A percentile compares a stretch with the other conserved stretches of the same genome.
Conservation (phyloP, 2,329 filamentous ascomycete genomes). For the Pestalotiopsis sp. region DNA sequence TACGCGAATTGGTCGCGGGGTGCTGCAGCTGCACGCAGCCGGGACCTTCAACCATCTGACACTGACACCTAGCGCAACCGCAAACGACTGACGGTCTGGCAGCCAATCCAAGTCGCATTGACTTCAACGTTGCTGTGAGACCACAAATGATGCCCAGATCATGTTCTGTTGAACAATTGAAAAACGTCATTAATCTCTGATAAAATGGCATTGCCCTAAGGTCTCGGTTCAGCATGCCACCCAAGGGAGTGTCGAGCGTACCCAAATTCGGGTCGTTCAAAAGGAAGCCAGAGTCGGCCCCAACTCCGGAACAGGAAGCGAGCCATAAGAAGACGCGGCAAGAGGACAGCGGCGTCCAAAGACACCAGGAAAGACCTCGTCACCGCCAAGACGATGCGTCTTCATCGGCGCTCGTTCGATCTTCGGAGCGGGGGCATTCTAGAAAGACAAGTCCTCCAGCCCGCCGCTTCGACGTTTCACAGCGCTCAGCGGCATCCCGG, state of each 20-base stretch:
- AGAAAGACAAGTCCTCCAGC: neutral
- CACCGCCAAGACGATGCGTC: neutral
- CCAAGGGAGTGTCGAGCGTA: slow-evolving; percentile 39
- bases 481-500: slow-evolving; percentile 16
- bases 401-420: neutral
- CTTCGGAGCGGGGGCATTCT: neutral
- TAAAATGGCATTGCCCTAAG: neutral
- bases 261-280: slow-evolving; percentile 80
- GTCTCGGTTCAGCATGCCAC: slow-evolving; percentile 23
- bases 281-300: slow-evolving; percentile 40
- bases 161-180: no score
- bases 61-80: no score
- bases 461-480: slow-evolving; percentile 14
- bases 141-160: no score
- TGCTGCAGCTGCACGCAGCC: no score
- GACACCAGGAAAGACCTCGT: neutral
- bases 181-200: neutral
- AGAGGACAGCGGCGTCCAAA: neutral
- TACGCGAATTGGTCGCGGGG: no score
- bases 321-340: neutral
- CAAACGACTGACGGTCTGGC: no score
- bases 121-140: no score
- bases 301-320: slow-evolving; percentile 19
- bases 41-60: no score
- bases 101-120: no score